Evolutionary conservation across 345 rosid species (phyloP).

Genomic region (Hevea brasiliensis): DNA sequence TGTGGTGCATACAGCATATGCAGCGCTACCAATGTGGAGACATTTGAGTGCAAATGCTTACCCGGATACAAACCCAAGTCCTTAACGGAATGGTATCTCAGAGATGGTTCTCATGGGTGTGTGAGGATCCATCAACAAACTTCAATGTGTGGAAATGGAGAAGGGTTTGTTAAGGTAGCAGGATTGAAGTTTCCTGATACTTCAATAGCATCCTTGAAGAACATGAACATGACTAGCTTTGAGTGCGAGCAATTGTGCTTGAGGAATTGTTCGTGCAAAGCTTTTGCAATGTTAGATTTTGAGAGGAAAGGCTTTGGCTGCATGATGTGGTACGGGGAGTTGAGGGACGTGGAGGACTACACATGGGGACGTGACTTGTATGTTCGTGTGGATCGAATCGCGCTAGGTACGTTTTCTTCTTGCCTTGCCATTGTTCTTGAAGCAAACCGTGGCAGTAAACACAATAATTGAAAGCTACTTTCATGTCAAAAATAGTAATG

Average conservation of each 20-base stretch:
- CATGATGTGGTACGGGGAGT: conserved; percentile 47
- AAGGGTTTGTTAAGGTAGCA: conserved; percentile 29
- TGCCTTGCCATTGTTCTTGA: background rate
- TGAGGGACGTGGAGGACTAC: conserved; percentile 40
- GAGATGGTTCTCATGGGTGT: conserved; percentile 57
- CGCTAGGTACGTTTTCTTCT: conserved; percentile 41
- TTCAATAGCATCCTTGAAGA: background rate
- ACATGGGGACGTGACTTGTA: conserved; percentile 49
- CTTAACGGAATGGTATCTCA: conserved; percentile 43
- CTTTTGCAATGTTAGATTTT: conserved; percentile 42
- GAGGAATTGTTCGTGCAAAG: conserved; percentile 47
- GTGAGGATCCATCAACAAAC: conserved; percentile 23
- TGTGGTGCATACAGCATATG: conserved; percentile 36
- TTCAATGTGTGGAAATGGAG: too few species aligned
- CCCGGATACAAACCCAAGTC: conserved; percentile 67
- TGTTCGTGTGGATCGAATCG: conserved; percentile 43
- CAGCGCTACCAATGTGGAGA: background rate
- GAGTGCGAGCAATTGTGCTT: conserved; percentile 31
- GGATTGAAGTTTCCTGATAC: conserved; percentile 24
- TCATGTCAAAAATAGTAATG: too few species aligned
- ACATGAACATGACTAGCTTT: background rate
- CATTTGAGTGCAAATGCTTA: conserved; percentile 48
- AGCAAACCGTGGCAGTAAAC: too few species aligned
- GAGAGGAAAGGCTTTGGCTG: conserved; percentile 48
- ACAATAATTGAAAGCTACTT: too few species aligned